Percentiles rank a stretch among this genome's conserved stretches.
Conservation (phyloP, 108 stramenopile species). For the Cyclotella cryptica region DNA sequence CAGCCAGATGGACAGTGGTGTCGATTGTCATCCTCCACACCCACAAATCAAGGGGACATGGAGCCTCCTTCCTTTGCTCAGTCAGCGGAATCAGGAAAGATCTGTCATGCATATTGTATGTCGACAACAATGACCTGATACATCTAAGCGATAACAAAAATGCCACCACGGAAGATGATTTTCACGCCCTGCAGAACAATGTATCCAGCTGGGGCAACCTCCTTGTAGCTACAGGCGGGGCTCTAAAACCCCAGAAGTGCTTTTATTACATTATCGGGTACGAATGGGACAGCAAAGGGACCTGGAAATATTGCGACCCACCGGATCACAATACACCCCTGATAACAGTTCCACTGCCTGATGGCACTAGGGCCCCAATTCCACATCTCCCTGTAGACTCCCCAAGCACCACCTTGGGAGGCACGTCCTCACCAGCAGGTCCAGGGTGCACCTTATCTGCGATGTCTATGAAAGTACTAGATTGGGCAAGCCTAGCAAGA, state of each 20-base stretch:
- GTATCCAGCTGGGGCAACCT: constrained; percentile 15
- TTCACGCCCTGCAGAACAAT: neutral
- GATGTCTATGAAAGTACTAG: neutral
- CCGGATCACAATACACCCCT: neutral
- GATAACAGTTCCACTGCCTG: neutral
- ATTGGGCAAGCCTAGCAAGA: neutral
- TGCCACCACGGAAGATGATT: neutral
- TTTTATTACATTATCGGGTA: constrained; percentile 1
- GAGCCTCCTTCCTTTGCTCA: too few relatives aligned
- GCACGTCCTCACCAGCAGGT: neutral
- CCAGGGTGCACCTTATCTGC: neutral
- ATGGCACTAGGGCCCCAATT: neutral
- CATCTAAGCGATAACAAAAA: constrained; percentile 1
- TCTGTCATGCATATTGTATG: too few relatives aligned
- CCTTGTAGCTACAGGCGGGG: neutral
- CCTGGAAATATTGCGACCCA: neutral
- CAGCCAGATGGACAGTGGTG: too few relatives aligned
- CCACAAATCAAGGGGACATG: too few relatives aligned
- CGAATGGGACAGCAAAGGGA: constrained; percentile 1
- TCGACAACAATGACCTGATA: constrained; percentile 13
- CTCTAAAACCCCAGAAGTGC: too few relatives aligned
- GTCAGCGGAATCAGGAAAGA: neutral
- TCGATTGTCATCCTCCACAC: too few relatives aligned
- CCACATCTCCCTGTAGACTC: neutral
- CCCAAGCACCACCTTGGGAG: neutral